These are phyloP conservation scores for Boletus pseudo-olivaceus DNA, from an alignment of 768 basidiomycete species.

Conservation along the genomic window DNA sequence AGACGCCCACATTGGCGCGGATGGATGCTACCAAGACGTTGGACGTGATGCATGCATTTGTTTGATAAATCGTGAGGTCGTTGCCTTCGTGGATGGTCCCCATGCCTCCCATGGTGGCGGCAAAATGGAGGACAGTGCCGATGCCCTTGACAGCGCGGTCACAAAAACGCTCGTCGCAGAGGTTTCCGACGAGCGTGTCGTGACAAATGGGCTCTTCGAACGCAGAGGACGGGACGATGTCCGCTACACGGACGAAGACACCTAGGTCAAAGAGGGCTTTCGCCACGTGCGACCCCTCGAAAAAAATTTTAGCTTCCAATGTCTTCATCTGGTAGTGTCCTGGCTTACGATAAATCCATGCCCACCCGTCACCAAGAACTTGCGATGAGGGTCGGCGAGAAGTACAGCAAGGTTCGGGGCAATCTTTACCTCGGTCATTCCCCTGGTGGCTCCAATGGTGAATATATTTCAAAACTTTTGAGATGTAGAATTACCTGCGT, in stretches of 20 bases:
- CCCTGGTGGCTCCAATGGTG: not conserved
- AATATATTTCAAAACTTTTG: not conserved
- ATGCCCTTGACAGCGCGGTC: conserved; percentile 37
- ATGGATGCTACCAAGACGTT: conserved; percentile 43
- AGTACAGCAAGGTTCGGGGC: not conserved
- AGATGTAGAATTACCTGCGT: not conserved
- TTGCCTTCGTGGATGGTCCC: conserved; percentile 54
- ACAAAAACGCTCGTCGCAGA: conserved; percentile 43
- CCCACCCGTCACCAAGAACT: conserved; percentile 46
- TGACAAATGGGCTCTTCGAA: conserved; percentile 24
- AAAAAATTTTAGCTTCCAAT: not conserved
- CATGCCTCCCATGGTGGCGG: conserved; percentile 66
- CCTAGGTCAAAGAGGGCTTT: conserved; percentile 33
- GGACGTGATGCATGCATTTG: conserved; percentile 49
- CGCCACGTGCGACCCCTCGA: conserved; percentile 52
- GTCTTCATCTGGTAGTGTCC: not conserved
- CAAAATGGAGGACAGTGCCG: conserved; percentile 50
- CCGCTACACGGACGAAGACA: conserved; percentile 41
- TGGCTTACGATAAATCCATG: conserved; percentile 51
- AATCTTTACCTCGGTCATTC: conserved; percentile 1
- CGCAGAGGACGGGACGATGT: conserved; percentile 30
- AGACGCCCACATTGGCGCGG: conserved; percentile 37
- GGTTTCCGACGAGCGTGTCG: conserved; percentile 42
- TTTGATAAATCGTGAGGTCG: conserved; percentile 44
- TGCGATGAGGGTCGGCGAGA: not conserved